Conservation (phyloP, 2,329 filamentous ascomycete genomes). For the Botrytis tulipae region DNA sequence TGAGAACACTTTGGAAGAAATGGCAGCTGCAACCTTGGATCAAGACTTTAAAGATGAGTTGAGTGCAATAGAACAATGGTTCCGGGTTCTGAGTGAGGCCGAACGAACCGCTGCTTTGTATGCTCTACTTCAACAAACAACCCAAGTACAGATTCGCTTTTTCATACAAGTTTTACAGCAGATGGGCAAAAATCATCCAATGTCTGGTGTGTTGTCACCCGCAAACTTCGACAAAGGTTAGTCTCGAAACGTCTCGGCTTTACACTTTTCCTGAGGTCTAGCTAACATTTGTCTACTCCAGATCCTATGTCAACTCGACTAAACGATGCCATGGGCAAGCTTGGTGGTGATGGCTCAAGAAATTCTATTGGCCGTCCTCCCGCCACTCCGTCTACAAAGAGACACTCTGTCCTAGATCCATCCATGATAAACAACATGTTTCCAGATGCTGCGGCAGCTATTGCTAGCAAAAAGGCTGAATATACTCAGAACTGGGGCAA, state of each 20-base stretch:
- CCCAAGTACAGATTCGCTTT: slow-evolving; percentile 97
- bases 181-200: slow-evolving; percentile 97
- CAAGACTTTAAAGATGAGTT: slow-evolving; percentile 99
- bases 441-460: slow-evolving; percentile 95
- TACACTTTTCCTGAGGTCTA: neutral
- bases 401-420: slow-evolving; percentile 90
- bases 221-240: slow-evolving; percentile 95
- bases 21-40: slow-evolving; percentile 97
- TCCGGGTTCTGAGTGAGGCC: slow-evolving; percentile 92
- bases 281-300: slow-evolving; percentile 42
- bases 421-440: slow-evolving; percentile 99
- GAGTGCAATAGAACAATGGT: slow-evolving; percentile 99
- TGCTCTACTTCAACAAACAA: slow-evolving; percentile 94
- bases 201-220: slow-evolving; percentile 92
- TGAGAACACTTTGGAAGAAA: slow-evolving; percentile 97
- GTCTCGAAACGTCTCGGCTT: slow-evolving; percentile 29
- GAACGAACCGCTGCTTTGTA: slow-evolving; percentile 95
- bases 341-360: slow-evolving; percentile 82
- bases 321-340: slow-evolving; percentile 94
- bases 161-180: slow-evolving; percentile 99
- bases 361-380: slow-evolving; percentile 83
- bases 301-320: slow-evolving; percentile 96
- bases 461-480: slow-evolving; percentile 96
- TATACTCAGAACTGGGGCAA: slow-evolving; percentile 95
- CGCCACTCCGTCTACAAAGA: slow-evolving; percentile 75